Base-by-base conservation (phyloP, 495 filamentous ascomycete genomes). In the Penicillium chermesinum region DNA sequence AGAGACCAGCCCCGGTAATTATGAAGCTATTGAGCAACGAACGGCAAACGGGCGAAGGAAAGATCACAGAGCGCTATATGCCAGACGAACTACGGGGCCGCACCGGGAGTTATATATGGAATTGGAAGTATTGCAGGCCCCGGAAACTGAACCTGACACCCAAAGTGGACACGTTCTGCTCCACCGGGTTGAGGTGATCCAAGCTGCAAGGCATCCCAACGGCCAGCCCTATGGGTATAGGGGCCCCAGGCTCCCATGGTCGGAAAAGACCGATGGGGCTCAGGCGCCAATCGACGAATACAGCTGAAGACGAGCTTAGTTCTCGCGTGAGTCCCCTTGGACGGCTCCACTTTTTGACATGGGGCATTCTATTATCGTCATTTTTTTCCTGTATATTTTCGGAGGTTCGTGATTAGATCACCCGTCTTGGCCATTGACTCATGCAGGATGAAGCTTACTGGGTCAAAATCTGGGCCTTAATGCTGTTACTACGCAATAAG, bases 221-320 rank as follows among this genome's bases (percentile, higher is more conserved):
- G 53, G 44, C 53, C 53, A 56, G 53, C 53, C 53, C 55, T 54
- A 58, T 33, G 47, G 30, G 39, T 54, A 58, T 33, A 44, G 30
- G 39, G 38, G 48, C 54, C 58, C 58, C 54, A 61, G 58, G 58
- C 54, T 30, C 10, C 25, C 25, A 30, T 30, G 25, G 25, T 36
- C 54, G 49, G 54, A 57, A 52, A 57, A 43, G 41, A 57, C 55
- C 55, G 55, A 59, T 20, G 46, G 42, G 30, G 42, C 21, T 44
- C 41, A 17, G 38, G 25, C 41, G 25, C 14, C 15, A 44, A 44
- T 44, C 22, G 27, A 33, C 53, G 41, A 52, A 51, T 44, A 44
- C 19, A 36, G 9, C 27, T n/a, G 3, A 17, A 45, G 18, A 41
- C 14, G 39, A 40, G 37, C 34, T 53, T 48, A 25, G 50, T 19